These are phyloP conservation scores for Fusarium sp. DNA, from an alignment of 2,329 filamentous ascomycete genomes.

Conservation along the genomic window DNA sequence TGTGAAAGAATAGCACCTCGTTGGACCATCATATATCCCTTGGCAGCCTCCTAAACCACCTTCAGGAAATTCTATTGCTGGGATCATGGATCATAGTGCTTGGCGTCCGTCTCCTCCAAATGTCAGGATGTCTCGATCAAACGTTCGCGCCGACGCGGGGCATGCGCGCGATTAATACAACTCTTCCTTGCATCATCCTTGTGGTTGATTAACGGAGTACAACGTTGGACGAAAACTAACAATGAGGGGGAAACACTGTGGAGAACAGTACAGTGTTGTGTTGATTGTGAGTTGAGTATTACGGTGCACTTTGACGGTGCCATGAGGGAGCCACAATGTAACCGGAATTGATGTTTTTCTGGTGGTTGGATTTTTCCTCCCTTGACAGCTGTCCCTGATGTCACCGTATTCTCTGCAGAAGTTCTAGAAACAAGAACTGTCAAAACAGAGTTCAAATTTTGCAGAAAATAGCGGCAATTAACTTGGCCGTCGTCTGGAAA, in stretches of 20 bases:
- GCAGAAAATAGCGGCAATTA: background rate
- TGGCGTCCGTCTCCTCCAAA: constrained; percentile 7
- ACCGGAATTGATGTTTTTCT: background rate
- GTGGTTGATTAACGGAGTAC: constrained; percentile 20
- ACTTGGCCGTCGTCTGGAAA: background rate
- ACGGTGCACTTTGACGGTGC: constrained; percentile 8
- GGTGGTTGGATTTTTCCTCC: background rate
- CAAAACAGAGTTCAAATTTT: constrained; percentile 18
- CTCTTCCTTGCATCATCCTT: constrained; percentile 35
- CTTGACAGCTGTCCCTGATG: constrained; percentile 16
- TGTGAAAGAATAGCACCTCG: background rate
- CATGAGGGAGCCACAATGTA: background rate
- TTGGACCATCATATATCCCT: background rate
- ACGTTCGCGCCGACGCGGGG: constrained; percentile 27
- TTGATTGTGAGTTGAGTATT: background rate
- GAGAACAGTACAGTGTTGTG: background rate
- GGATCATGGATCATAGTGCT: constrained; percentile 28
- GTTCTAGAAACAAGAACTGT: constrained; percentile 20
- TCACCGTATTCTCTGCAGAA: constrained; percentile 17
- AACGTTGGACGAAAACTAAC: constrained; percentile 9
- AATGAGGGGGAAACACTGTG: constrained; percentile 16
- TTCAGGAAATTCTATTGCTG: background rate
- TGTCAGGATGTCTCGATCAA: constrained; percentile 26
- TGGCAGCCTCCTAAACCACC: constrained; percentile 2
- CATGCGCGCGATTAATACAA: constrained; percentile 24